phyloP scores from a whole-genome alignment of 2,329 filamentous ascomycete species.

The Aspergillus floridensis region DNA sequence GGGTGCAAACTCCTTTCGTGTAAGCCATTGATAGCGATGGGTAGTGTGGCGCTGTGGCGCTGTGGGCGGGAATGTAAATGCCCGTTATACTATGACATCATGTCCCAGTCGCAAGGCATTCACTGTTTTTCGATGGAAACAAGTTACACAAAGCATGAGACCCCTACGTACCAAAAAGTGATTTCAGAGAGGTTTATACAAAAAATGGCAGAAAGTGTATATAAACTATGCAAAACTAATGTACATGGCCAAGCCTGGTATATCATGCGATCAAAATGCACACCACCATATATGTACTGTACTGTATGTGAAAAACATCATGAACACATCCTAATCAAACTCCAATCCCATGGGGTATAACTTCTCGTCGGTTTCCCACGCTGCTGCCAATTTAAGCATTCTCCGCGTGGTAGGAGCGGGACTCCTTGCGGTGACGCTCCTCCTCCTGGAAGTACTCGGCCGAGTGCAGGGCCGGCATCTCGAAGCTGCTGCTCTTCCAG shows the following conservation, averaged over 20 bases:
- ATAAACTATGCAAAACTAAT: not conserved
- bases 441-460: constrained; percentile 15
- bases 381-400: constrained; percentile 20
- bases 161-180: no score
- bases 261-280: not conserved
- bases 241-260: not conserved
- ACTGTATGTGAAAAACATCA: not conserved
- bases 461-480: constrained; percentile 24
- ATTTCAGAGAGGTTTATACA: no score
- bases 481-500: constrained; percentile 55
- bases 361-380: not conserved
- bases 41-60: no score
- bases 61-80: no score
- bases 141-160: no score
- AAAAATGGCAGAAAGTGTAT: no score
- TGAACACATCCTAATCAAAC: not conserved
- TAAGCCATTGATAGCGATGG: no score
- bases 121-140: no score
- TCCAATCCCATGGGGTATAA: not conserved
- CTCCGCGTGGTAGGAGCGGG: constrained; percentile 26
- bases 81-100: no score
- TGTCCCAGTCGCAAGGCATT: no score
- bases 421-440: constrained; percentile 21
- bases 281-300: not conserved
- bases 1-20: no score